A percentile compares a stretch with the other conserved stretches of the same genome.
Conservation (phyloP, 495 filamentous ascomycete genomes). For the Penicillium crystallinum region DNA sequence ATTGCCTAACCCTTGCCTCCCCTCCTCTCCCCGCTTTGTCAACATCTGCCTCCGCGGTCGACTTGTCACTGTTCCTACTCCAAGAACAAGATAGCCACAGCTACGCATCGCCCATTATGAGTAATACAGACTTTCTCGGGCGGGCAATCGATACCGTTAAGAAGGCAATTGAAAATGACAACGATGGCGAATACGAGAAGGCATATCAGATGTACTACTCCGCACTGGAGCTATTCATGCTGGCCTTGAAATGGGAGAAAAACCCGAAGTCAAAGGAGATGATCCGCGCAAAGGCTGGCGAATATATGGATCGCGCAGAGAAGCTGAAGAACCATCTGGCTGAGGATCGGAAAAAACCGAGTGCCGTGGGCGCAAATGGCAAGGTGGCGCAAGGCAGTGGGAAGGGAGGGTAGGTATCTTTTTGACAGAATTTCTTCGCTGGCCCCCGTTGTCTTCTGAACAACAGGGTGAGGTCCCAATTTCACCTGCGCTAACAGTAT, state of each 20-base stretch:
- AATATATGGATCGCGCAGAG: slow-evolving; percentile 98
- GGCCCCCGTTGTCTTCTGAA: neutral
- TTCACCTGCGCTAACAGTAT: slow-evolving; percentile 5
- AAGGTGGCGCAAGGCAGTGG: slow-evolving; percentile 65
- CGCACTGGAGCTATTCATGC: slow-evolving; percentile 91
- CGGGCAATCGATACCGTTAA: slow-evolving; percentile 93
- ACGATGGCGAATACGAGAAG: slow-evolving; percentile 90
- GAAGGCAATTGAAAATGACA: slow-evolving; percentile 95
- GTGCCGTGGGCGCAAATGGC: slow-evolving; percentile 79
- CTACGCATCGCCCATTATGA: slow-evolving; percentile 55
- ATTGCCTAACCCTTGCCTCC: slow-evolving; percentile 10
- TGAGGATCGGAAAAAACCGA: slow-evolving; percentile 71
- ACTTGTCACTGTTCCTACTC: slow-evolving; percentile 17
- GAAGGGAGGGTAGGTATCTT: slow-evolving; percentile 53
- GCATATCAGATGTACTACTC: slow-evolving; percentile 94
- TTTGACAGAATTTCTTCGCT: neutral
- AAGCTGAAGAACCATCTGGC: slow-evolving; percentile 89
- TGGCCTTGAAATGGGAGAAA: slow-evolving; percentile 98
- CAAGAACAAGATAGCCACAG: slow-evolving; percentile 1
- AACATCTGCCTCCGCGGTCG: slow-evolving; percentile 17
- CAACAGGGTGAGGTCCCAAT: neutral
- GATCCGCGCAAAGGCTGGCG: slow-evolving; percentile 84
- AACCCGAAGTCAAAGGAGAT: slow-evolving; percentile 93
- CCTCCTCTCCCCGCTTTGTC: slow-evolving; percentile 25
- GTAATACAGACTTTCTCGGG: slow-evolving; percentile 93